Base-by-base conservation (phyloP, 106 monocot genomes). In the Vanilla planifolia region DNA sequence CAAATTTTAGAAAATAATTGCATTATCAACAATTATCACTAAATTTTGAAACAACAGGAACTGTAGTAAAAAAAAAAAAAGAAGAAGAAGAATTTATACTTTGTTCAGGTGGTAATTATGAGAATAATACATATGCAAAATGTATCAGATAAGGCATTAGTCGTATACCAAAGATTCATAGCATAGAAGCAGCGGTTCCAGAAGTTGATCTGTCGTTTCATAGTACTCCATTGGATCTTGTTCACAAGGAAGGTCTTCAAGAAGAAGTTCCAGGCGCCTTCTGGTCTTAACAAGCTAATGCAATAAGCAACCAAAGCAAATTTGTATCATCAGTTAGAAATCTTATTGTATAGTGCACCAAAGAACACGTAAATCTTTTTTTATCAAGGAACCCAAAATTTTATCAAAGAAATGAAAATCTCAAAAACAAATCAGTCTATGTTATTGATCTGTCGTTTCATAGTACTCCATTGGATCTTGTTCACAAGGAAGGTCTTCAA, bases 161-260 rank as follows among this genome's bases (percentile, higher is more conserved):
- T 33, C 2, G 16, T 45, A 39, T 77, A 93, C 93, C 93, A 93
- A 34, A 17, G 93, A 93, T 68, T 93, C 79, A 73, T 89, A 81
- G 65, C 93, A 93, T 57, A 93, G 65, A 56, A 93, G 85, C 32
- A 93, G 73, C 55, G 93, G 93, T 52, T 93, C 73, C 33, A 93
- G 77, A 66, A 93, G 85, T 75, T 93, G 81, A 26, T 85, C 72
- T 22, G 81, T 17, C 50, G 81, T 89, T 62, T 80, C 88, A 64
- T 85, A 93, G 48, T 79, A 77, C 52, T 89, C 82, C 15, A 28
- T 51, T 57, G 82, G 79, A 58, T 88, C 81, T 46, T 71, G 61
- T 16, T 89, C 83, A 71, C 73, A 81, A 62, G 81, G 75, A 70
- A 89, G 77, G 74, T 81, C 85, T 71, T 93, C 93, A 43, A 93